These are phyloP conservation scores for Parathielavia hyrcaniae DNA, from an alignment of 495 filamentous ascomycete genomes.

Conservation along the genomic window DNA sequence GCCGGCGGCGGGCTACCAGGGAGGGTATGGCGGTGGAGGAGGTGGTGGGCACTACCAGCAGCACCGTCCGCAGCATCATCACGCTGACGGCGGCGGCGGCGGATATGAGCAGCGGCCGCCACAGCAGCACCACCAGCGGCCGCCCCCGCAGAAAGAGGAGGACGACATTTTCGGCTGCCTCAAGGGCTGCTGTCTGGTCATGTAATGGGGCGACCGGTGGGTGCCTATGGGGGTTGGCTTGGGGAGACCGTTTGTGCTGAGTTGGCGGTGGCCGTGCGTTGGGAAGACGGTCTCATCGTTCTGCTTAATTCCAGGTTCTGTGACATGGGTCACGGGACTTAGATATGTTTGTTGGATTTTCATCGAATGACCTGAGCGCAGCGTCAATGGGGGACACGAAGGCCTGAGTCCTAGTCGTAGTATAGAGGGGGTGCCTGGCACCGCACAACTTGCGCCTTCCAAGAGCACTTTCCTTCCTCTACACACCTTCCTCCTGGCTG, in stretches of 20 bases:
- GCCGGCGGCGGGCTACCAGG: constrained; percentile 36
- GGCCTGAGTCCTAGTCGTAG: background rate
- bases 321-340: too few relatives aligned
- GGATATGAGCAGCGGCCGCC: background rate
- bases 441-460: too few relatives aligned
- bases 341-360: too few relatives aligned
- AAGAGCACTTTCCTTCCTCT: too few relatives aligned
- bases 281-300: background rate
- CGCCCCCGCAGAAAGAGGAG: constrained; percentile 28
- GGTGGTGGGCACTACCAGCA: constrained; percentile 20
- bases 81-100: constrained; percentile 4
- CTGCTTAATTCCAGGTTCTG: too few relatives aligned
- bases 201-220: constrained; percentile 47
- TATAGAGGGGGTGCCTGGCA: too few relatives aligned
- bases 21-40: constrained; percentile 27
- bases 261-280: background rate
- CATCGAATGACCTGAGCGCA: too few relatives aligned
- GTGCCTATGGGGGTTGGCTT: background rate
- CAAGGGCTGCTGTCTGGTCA: constrained; percentile 66
- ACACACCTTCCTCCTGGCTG: too few relatives aligned
- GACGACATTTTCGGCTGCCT: constrained; percentile 60
- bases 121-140: constrained; percentile 35
- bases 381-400: too few relatives aligned
- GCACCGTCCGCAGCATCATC: constrained; percentile 23
- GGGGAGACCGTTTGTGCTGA: background rate